Percentiles rank a stretch among this genome's conserved stretches.
These are phyloP conservation scores for Cubamyces lactineus DNA, from an alignment of 768 basidiomycete species.

Conservation along the genomic window DNA sequence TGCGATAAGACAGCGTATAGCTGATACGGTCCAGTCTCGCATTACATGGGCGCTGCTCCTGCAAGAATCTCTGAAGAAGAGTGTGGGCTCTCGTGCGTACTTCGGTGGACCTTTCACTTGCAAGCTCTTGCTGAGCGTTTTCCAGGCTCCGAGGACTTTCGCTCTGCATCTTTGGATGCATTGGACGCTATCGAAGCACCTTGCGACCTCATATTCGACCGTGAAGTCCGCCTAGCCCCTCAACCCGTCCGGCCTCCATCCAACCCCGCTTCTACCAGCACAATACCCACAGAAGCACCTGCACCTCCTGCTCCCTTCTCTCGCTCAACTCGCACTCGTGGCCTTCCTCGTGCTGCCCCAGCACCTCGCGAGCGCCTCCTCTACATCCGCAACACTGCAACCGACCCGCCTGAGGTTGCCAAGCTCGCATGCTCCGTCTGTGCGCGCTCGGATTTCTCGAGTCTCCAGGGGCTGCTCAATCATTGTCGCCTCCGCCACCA, in stretches of 20 bases:
- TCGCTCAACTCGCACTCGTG: slow-evolving; percentile 27
- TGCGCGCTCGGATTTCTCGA: slow-evolving; percentile 50
- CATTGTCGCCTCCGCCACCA: slow-evolving; percentile 54
- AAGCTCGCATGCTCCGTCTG: slow-evolving; percentile 50
- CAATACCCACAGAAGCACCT: neutral
- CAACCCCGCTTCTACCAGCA: neutral
- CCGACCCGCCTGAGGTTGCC: slow-evolving; percentile 37
- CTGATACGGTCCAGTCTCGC: slow-evolving; percentile 46
- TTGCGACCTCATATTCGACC: slow-evolving; percentile 42
- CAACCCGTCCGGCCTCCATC: neutral
- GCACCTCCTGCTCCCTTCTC: slow-evolving; percentile 3
- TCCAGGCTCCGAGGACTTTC: slow-evolving; percentile 33
- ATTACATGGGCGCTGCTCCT: slow-evolving; percentile 51
- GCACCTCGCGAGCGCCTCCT: slow-evolving; percentile 40
- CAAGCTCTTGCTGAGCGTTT: neutral
- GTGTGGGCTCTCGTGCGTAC: slow-evolving; percentile 8
- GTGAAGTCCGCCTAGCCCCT: slow-evolving; percentile 27
- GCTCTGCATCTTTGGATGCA: slow-evolving; percentile 46
- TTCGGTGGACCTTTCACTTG: neutral
- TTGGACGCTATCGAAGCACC: slow-evolving; percentile 45
- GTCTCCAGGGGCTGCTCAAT: slow-evolving; percentile 54
- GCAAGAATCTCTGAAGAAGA: slow-evolving; percentile 38
- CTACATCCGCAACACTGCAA: slow-evolving; percentile 42
- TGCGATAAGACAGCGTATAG: slow-evolving; percentile 44
- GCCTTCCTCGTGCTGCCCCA: slow-evolving; percentile 19